Base-by-base conservation (phyloP, 2,329 filamentous ascomycete species). In the Cercospora sp. region DNA sequence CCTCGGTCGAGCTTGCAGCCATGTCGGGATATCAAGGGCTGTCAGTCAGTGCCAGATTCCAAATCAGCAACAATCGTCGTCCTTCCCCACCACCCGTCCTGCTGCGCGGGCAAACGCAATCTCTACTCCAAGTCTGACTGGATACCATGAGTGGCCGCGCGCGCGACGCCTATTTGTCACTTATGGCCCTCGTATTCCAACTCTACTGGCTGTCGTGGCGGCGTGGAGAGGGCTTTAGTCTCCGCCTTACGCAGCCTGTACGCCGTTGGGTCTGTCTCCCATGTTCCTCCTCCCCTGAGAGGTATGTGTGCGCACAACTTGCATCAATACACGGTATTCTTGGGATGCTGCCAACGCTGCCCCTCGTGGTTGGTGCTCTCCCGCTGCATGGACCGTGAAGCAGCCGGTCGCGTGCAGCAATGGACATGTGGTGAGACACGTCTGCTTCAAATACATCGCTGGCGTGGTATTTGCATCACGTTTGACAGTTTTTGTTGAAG, bases 11-110 rank as follows among this genome's bases (percentile, higher is more conserved):
- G 28, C 39, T 57, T 18, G 61, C 61, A 57, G 28, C 48, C 48
- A 28, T 26, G 30, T 57, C 61, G 61, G 61, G 20, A 63, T 13
- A 20, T 55, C 26, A 6, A 20, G 33, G 23, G 33, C n/a, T 30
- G 48, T 16, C 26, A 30, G 51, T 26, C 31, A 31, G 5, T 28
- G 48, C 30, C 30, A 23, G 48, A 64, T 64, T 64, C 48, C 48
- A 57, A 64, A 64, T 64, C 62, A 64, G 62, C 48, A 64, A 63
- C 26, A 63, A 36, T 63, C 61, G 31, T 63, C 62, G 48, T 48
- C 16, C 13, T 13, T 18, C 62, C 62, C 62, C 62, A 30, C 48
- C 30, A 39, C 36, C 30, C 55, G 60, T 51, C 9, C 23, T 9
- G 10, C 42, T 53, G 61, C 45, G 60, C 53, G 45, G 45, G 26